These are phyloP conservation scores for Agarophyton chilense DNA, from an alignment of 23 red algal genomes.

Conservation along the genomic window DNA sequence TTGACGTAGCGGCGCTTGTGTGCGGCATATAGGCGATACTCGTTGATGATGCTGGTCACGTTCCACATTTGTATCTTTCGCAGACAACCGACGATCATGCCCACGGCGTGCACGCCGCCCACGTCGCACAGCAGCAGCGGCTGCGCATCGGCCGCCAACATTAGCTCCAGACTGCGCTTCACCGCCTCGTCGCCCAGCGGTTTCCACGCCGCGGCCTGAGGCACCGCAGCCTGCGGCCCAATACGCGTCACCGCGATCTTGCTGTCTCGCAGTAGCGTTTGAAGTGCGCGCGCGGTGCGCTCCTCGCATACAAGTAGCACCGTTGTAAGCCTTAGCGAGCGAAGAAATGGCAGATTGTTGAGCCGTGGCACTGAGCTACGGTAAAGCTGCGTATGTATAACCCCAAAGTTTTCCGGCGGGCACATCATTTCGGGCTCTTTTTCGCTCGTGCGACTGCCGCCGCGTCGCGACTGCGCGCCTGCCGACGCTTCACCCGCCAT, in stretches of 20 bases:
- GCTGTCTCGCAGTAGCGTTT: conserved; percentile 70
- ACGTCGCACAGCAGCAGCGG: conserved; percentile 88
- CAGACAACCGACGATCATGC: conserved; percentile 89
- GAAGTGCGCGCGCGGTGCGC: conserved; percentile 52
- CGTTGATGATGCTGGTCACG: conserved; percentile 81
- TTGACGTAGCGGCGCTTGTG: conserved; percentile 80
- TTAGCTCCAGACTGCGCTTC: conserved; percentile 74
- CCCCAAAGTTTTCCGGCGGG: conserved; percentile 91
- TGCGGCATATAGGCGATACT: conserved; percentile 87
- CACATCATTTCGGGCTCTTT: conserved; percentile 57
- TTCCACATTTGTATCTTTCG: conserved; percentile 89
- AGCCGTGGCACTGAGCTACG: conserved; percentile 70
- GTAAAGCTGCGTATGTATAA: conserved; percentile 81
- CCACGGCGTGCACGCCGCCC: conserved; percentile 77
- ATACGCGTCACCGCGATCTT: conserved; percentile 66
- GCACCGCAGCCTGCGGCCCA: conserved; percentile 9
- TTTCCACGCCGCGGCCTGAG: conserved; percentile 74
- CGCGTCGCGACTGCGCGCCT: background rate
- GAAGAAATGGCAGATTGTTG: conserved; percentile 74
- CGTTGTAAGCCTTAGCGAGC: conserved; percentile 60
- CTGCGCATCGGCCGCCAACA: conserved; percentile 49
- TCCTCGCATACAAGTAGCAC: conserved; percentile 86
- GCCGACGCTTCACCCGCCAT: no score
- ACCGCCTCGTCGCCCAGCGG: conserved; percentile 93
- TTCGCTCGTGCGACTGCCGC: background rate